These are phyloP conservation scores for Bipolaris sorokiniana DNA, from an alignment of 2,329 filamentous ascomycete species.

Conservation along the genomic window DNA sequence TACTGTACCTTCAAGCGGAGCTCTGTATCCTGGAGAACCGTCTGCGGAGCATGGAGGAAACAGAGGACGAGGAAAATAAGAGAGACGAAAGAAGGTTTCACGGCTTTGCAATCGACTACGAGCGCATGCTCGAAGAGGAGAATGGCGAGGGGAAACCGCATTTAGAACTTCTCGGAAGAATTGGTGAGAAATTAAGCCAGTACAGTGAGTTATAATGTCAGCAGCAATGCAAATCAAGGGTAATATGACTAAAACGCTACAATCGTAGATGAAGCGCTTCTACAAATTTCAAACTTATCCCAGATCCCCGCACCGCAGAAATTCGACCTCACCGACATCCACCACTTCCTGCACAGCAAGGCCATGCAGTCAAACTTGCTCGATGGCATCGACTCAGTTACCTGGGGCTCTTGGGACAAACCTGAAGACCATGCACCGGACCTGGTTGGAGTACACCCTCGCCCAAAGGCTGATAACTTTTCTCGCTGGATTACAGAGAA, in stretches of 20 bases:
- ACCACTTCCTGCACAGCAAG: constrained; percentile 8
- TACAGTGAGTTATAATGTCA: constrained; percentile 2
- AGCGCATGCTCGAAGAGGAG: neutral
- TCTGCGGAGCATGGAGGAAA: neutral
- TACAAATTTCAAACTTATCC: constrained; percentile 9
- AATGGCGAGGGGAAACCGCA: neutral
- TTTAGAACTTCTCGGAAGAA: neutral
- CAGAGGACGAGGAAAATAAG: neutral
- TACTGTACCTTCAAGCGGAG: constrained; percentile 23
- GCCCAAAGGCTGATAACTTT: constrained; percentile 14
- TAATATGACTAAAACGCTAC: neutral
- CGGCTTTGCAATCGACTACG: neutral
- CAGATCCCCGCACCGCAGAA: constrained; percentile 1
- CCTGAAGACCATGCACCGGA: neutral
- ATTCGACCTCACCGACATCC: constrained; percentile 14
- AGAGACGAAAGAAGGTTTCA: neutral
- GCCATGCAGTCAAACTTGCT: neutral
- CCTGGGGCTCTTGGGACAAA: neutral
- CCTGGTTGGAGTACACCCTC: constrained; percentile 9
- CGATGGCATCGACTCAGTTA: neutral
- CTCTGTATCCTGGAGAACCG: constrained; percentile 4
- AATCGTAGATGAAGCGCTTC: neutral
- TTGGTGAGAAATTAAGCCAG: constrained; percentile 2
- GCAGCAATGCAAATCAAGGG: no score
- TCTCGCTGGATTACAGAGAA: constrained; percentile 15